phyloP scores from a whole-genome alignment of 192 early-diverging fungal species.

The Rhizoclosmatium globosum region DNA sequence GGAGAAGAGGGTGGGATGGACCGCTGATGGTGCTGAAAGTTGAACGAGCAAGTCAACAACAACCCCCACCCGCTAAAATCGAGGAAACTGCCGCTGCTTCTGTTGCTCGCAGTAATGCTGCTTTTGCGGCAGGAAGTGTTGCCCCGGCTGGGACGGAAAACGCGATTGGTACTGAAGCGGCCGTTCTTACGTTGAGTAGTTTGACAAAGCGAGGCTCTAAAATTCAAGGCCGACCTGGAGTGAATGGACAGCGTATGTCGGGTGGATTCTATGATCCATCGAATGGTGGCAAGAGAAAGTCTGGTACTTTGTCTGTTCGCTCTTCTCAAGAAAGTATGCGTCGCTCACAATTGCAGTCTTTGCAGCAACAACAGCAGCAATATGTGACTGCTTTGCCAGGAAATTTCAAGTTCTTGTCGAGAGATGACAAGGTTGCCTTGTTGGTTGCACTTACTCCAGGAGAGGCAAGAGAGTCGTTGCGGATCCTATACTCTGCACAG shows the following conservation, averaged over 20 bases:
- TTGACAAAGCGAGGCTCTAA: conserved; percentile 27
- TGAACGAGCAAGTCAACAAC: conserved; percentile 27
- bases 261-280: neutral
- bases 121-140: neutral
- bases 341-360: neutral
- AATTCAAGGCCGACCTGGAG: neutral
- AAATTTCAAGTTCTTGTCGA: conserved; percentile 19
- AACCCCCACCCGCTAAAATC: neutral
- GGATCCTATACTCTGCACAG: conserved; percentile 10
- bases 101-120: neutral
- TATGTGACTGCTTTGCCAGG: conserved; percentile 27
- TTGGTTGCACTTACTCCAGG: conserved; percentile 8
- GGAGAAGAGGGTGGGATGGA: conserved; percentile 56
- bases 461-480: conserved; percentile 26
- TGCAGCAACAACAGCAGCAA: conserved; percentile 11
- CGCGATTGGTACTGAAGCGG: conserved; percentile 2
- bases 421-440: conserved; percentile 30
- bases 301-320: neutral
- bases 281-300: neutral
- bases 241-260: neutral
- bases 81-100: neutral
- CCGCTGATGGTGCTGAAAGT: conserved; percentile 48
- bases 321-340: conserved; percentile 32
- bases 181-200: conserved; percentile 32
- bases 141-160: neutral